phyloP scores from a whole-genome alignment of 257 asterid genomes.

The Plectranthus barbatus region DNA sequence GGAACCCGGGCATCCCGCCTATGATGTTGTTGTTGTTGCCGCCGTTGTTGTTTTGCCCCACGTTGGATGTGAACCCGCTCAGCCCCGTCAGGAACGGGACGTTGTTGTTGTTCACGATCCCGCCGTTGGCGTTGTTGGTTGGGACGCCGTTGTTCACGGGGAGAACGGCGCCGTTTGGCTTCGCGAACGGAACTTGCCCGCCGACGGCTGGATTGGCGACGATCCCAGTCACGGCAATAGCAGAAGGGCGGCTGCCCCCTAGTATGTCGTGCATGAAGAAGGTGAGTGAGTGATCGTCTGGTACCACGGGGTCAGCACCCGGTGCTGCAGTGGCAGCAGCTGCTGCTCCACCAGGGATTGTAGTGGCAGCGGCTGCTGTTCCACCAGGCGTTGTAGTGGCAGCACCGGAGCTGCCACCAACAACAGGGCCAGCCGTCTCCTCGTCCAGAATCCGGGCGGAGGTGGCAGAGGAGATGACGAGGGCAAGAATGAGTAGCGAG shows the following conservation, averaged over 20 bases:
- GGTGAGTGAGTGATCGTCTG: conserved; percentile 41
- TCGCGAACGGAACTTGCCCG: conserved; percentile 85
- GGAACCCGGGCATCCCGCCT: conserved; percentile 63
- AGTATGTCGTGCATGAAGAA: conserved; percentile 90
- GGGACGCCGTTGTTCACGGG: conserved; percentile 54
- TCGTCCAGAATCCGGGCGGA: conserved; percentile 27
- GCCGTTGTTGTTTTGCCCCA: conserved; percentile 52
- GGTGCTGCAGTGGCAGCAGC: neutral
- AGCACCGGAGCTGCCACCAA: too few species aligned
- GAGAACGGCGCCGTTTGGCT: conserved; percentile 79
- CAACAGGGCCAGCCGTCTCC: neutral
- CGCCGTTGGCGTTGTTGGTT: conserved; percentile 56
- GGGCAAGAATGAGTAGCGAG: conserved; percentile 22
- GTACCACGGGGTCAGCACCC: neutral
- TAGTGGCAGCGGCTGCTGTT: neutral
- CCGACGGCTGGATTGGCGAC: conserved; percentile 69
- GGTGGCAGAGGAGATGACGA: conserved; percentile 13
- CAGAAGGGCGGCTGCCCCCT: conserved; percentile 80
- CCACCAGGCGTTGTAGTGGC: too few species aligned
- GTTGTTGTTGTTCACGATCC: conserved; percentile 68
- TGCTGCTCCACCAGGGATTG: neutral
- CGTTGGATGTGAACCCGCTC: conserved; percentile 54
- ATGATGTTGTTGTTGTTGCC: conserved; percentile 39
- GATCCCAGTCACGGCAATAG: conserved; percentile 69
- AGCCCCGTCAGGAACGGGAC: too few species aligned